Percentiles rank a stretch among this genome's conserved stretches.
phyloP scores from a whole-genome alignment of 2,329 filamentous ascomycete species.

The Teratosphaeria nubilosa region DNA sequence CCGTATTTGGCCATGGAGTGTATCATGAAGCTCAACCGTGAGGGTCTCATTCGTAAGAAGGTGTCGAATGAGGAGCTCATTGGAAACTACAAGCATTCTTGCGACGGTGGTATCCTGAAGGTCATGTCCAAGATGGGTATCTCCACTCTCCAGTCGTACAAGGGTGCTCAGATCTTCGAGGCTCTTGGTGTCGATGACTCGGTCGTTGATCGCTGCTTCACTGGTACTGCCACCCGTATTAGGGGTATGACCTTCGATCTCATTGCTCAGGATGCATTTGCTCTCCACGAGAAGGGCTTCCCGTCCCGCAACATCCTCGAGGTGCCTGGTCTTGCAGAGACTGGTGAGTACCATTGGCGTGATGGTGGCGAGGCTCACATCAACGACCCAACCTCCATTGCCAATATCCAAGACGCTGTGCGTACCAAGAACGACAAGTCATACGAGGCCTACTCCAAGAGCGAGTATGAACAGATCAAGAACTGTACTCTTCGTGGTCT shows the following conservation, averaged over 20 bases:
- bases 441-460: conserved; percentile 88
- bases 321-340: conserved; percentile 74
- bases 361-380: conserved; percentile 91
- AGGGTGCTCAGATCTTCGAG: conserved; percentile 96
- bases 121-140: conserved; percentile 99
- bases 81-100: conserved; percentile 93
- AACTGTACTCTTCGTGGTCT: conserved; percentile 88
- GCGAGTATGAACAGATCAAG: conserved; percentile 94
- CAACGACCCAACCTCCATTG: conserved; percentile 89
- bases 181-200: conserved; percentile 85
- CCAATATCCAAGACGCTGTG: conserved; percentile 93
- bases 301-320: conserved; percentile 67
- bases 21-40: conserved; percentile 90
- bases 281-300: conserved; percentile 89
- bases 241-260: conserved; percentile 87
- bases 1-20: conserved; percentile 94
- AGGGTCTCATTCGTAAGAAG: conserved; percentile 86
- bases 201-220: conserved; percentile 90
- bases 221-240: conserved; percentile 86
- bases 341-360: conserved; percentile 96
- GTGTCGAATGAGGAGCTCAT: conserved; percentile 72
- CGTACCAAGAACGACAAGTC: conserved; percentile 97
- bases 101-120: conserved; percentile 91
- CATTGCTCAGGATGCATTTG: conserved; percentile 88
- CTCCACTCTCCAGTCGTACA: conserved; percentile 90